Base-by-base conservation (phyloP, 2,329 filamentous ascomycete species). In the Colletotrichum abscissum region DNA sequence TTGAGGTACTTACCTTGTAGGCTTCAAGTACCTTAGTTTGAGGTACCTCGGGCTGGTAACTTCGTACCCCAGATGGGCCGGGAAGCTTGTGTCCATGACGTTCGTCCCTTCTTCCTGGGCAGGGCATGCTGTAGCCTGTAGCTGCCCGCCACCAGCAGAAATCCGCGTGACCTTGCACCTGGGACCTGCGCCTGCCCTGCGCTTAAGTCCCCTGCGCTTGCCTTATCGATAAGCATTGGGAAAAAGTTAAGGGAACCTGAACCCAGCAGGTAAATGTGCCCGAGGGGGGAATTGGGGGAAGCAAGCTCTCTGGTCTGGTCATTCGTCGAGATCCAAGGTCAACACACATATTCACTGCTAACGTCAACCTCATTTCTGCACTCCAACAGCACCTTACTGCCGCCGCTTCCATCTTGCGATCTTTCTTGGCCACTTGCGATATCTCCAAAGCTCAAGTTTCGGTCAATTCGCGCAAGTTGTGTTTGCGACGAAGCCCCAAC, bases 161-260 rank as follows among this genome's bases (percentile, higher is more conserved):
- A 58, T 52, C 59, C 70, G 30, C 66, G 67, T 70, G 70, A 73
- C 67, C 54, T 72, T 64, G 38, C 38, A 42, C 38, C 38, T 38
- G 46, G 63, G 58, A 69, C 49, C 58, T 69, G 65, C 54, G 58
- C 69, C 22, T 42, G 63, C 49, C 30, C 42, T 49, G 42, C 42
- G 42, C 42, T 38, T 30, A 54, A 38, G 26, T 56, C 33, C 69
- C 69, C 24, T 38, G 66, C 16, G 38, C 58, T 16, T n/a, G 5
- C 26, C 55, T 73, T 73, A 73, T 73, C 70, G 70, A 73, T 73
- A 73, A 73, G 70, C 35, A 69, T 30, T 35, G 33, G 64, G 60
- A 56, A 73, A 73, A 73, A 73, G 70, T 73, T 59, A 73, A 73
- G 70, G 70, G 67, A 66, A 71, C 70, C 70, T 56, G 65, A 62